Evolutionary conservation across 768 basidiomycete species (phyloP).

Genomic region (Tricholoma hemisulphureum): DNA sequence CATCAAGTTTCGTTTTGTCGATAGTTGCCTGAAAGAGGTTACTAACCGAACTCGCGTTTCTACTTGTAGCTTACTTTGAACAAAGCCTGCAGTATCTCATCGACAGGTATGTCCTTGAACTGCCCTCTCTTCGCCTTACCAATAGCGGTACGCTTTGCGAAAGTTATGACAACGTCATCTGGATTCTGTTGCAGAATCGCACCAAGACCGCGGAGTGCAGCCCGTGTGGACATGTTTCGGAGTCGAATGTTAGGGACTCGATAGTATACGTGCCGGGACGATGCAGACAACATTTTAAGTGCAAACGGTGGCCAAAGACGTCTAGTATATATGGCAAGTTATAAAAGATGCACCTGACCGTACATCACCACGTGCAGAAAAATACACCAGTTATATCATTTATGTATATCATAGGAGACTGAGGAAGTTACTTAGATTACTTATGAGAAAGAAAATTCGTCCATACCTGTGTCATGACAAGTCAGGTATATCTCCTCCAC

Average conservation of each 20-base stretch:
- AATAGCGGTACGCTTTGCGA: conserved; percentile 87
- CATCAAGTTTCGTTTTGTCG: conserved; percentile 64
- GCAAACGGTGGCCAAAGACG: not conserved
- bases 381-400: not conserved
- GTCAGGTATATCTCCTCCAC: conserved; percentile 35
- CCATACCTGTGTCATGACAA: conserved; percentile 29
- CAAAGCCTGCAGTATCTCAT: conserved; percentile 79
- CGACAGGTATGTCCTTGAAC: conserved; percentile 83
- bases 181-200: conserved; percentile 66
- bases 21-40: conserved; percentile 53
- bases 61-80: conserved; percentile 56
- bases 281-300: not conserved
- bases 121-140: conserved; percentile 90
- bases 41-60: not conserved
- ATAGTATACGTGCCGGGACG: conserved; percentile 18
- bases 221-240: conserved; percentile 39
- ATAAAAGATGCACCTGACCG: too few species aligned
- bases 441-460: not conserved
- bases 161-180: conserved; percentile 88
- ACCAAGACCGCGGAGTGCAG: conserved; percentile 44
- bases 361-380: conserved; percentile 1
- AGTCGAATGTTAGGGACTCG: conserved; percentile 29
- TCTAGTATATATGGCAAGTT: not conserved
- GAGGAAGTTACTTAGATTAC: too few species aligned
- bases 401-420: not conserved